A percentile compares a stretch with the other conserved stretches of the same genome.
phyloP scores from a whole-genome alignment of 176 grass and related monocot genomes.

The Paspalum vaginatum region DNA sequence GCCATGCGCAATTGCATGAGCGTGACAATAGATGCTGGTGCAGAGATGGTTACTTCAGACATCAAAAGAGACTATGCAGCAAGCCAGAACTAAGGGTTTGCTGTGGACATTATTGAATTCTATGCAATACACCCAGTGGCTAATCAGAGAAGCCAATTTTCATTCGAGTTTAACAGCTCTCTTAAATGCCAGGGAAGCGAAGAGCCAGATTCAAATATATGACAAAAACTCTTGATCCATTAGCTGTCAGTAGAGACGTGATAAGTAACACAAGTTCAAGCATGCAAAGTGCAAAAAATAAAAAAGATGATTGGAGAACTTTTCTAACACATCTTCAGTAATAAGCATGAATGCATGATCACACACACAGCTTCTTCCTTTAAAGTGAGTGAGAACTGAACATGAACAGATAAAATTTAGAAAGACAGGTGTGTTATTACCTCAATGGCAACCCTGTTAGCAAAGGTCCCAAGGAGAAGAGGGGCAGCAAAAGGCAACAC shows the following conservation, averaged over 20 bases:
- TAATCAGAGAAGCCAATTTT: neutral
- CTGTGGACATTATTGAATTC: neutral
- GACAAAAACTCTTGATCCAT: conserved; percentile 8
- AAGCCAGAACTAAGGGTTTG: neutral
- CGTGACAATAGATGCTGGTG: neutral
- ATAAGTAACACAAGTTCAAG: neutral
- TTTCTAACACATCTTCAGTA: neutral
- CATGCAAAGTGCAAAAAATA: conserved; percentile 6
- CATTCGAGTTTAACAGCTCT: neutral
- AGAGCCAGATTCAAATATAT: neutral
- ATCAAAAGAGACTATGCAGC: neutral
- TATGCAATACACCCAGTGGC: conserved; percentile 2
- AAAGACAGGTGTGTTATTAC: conserved; percentile 36
- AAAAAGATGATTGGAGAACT: neutral
- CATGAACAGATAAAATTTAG: neutral
- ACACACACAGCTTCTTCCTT: neutral
- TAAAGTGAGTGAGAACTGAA: neutral
- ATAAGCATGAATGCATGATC: conserved; percentile 20
- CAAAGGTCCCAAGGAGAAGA: conserved; percentile 86
- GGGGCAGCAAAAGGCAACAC: conserved; percentile 83
- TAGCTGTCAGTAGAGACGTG: neutral
- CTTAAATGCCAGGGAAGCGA: neutral
- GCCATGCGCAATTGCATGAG: neutral
- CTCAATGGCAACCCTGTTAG: conserved; percentile 83
- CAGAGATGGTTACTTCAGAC: conserved; percentile 3